These are phyloP conservation scores for Paraurostyla sp. DNA, from an alignment of 73 alveolate genomes.

Conservation along the genomic window DNA sequence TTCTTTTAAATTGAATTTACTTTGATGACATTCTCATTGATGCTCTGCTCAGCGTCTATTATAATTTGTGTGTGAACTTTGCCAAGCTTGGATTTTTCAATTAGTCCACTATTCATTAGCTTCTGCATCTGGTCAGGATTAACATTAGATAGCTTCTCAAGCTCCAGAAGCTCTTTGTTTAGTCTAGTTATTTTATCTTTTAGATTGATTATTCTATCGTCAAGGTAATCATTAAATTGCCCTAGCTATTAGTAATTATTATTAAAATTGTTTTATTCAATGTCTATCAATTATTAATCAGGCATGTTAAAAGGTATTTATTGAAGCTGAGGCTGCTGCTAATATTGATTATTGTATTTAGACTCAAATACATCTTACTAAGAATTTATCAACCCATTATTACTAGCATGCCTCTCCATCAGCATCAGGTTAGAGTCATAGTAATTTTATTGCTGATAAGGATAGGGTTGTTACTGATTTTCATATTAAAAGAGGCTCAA, in stretches of 20 bases:
- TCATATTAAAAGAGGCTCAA: too few species aligned
- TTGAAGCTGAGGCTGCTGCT: too few species aligned
- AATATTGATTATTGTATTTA: too few species aligned
- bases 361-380: too few species aligned
- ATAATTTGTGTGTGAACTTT: constrained; percentile 29
- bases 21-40: constrained; percentile 32
- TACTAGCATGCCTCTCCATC: too few species aligned
- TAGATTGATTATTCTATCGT: constrained; percentile 11
- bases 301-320: too few species aligned
- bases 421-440: too few species aligned
- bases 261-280: background rate
- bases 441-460: too few species aligned
- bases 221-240: background rate
- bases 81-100: background rate
- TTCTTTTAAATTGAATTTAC: constrained; percentile 33
- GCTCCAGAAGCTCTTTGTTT: background rate
- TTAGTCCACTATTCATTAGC: background rate
- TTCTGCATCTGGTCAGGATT: constrained; percentile 7
- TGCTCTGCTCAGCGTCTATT: constrained; percentile 37
- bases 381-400: too few species aligned
- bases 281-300: too few species aligned
- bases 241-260: background rate
- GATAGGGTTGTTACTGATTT: too few species aligned
- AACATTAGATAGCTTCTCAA: constrained; percentile 9
- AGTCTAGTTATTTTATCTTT: background rate